A percentile compares a stretch with the other conserved stretches of the same genome.
These are phyloP conservation scores for Diatrype stigma DNA, from an alignment of 2,329 filamentous ascomycete species.

Conservation along the genomic window DNA sequence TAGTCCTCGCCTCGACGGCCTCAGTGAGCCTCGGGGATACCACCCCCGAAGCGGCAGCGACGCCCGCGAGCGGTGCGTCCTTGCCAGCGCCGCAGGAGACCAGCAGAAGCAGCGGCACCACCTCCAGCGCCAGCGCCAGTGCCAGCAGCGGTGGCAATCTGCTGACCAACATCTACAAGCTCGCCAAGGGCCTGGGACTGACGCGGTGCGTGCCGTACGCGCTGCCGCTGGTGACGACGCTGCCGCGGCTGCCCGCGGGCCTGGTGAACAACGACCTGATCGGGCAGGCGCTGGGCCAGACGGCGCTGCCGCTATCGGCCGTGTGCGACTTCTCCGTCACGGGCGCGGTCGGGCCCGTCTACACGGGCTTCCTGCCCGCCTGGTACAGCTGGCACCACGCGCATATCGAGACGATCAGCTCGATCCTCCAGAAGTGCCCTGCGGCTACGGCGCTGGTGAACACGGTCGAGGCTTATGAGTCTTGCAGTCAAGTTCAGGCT, in stretches of 20 bases:
- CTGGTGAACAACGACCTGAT: constrained; percentile 15
- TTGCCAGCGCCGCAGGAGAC: no score
- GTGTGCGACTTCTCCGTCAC: constrained; percentile 22
- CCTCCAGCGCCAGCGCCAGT: background rate
- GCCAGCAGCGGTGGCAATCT: background rate
- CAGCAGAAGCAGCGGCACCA: background rate
- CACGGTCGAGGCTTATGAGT: constrained; percentile 18
- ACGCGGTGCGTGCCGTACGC: constrained; percentile 16
- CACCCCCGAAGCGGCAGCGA: no score
- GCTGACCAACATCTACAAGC: constrained; percentile 6
- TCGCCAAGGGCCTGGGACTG: constrained; percentile 15
- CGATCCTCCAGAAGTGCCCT: constrained; percentile 15
- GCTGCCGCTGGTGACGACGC: constrained; percentile 16
- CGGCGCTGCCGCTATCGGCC: constrained; percentile 15
- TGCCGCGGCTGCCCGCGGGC: constrained; percentile 17
- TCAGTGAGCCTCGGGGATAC: no score
- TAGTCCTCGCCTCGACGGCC: background rate
- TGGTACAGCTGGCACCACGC: constrained; percentile 22
- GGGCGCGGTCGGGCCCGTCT: constrained; percentile 13
- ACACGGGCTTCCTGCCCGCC: constrained; percentile 18
- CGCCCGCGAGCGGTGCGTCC: no score
- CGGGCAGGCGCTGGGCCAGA: constrained; percentile 21
- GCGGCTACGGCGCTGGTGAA: constrained; percentile 8
- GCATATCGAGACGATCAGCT: constrained; percentile 11
- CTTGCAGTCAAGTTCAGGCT: constrained; percentile 3